Base-by-base conservation (phyloP, 192 early-diverging fungal species). In the Backusella luteola region DNA sequence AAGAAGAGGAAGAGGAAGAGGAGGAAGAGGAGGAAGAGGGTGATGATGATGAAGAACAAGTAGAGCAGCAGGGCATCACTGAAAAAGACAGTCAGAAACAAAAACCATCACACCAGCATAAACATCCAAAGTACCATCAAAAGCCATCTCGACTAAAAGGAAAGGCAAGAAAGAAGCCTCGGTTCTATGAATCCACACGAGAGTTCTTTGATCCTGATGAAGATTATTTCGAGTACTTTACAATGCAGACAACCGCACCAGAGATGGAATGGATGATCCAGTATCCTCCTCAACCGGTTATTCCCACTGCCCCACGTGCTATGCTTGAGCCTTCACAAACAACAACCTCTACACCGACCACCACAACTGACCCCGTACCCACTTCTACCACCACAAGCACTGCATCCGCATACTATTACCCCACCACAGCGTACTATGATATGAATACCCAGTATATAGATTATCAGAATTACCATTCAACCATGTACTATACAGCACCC, bases 151-250 rank as follows among this genome's bases (percentile, higher is more conserved):
- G 56, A 63, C 26, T 63, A 63, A 63, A 63, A 63, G 56, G 56
- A 63, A 63, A 63, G n/a, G 56, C 9, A 63, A 11, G 3, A 32
- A 35, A 71, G 49, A 73, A 70, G 42, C 21, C 49, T 41, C 73
- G 41, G 0, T 66, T 39, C 17, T 82, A 73, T 17, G 46, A 44
- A 67, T 78, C 77, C 5, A 76, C 71, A 34, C 71, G 80, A 6
- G 80, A 77, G 14, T 82, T 76, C 42, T 72, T 77, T 71, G 80
- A 82, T 36, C 71, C 76, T 1, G 69, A 75, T 38, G 56, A 78
- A 17, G 80, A 82, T 29, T 78, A 78, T 42, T 82, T 78, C 32
- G 80, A 80, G 23, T 72, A 80, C 52, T 63, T 80, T 23, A 23
- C 74, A 14, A 34, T 69, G 9, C 41, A 80, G 34, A 70, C 66